Evolutionary conservation across 225 moss, liverwort and hornwort genomes (phyloP).

Genomic region (Physcomitrellopsis africana): DNA sequence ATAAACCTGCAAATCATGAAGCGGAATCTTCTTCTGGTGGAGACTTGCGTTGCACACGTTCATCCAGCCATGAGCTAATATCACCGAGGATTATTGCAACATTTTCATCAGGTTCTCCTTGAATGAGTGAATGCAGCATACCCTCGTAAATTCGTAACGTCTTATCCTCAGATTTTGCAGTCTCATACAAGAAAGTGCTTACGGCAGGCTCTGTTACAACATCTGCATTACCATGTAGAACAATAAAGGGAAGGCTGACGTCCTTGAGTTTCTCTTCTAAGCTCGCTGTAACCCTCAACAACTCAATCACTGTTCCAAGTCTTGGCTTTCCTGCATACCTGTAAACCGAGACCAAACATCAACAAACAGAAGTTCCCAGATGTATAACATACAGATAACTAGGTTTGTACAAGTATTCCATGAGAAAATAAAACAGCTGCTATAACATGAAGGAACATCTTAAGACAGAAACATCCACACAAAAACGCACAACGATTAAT

Average conservation of each 20-base stretch:
- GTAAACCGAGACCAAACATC: constrained; percentile 19
- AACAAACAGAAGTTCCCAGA: not conserved
- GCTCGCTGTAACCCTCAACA: constrained; percentile 66
- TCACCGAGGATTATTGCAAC: constrained; percentile 81
- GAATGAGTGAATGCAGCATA: constrained; percentile 89
- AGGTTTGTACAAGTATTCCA: not conserved
- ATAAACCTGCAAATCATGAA: not conserved
- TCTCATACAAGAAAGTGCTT: constrained; percentile 71
- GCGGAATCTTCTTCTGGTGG: not conserved
- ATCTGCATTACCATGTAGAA: constrained; percentile 87
- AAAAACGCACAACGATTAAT: not conserved
- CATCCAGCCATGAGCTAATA: constrained; percentile 74
- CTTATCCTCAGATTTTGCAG: constrained; percentile 78
- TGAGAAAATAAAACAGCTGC: not conserved
- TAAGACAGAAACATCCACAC: not conserved
- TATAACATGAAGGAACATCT: not conserved
- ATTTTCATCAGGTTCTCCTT: constrained; percentile 87
- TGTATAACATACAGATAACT: not conserved
- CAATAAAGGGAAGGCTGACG: constrained; percentile 77
- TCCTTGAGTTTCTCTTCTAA: constrained; percentile 77
- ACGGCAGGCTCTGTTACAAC: constrained; percentile 90
- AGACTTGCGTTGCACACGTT: constrained; percentile 54
- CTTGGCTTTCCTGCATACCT: constrained; percentile 92
- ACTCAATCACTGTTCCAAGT: constrained; percentile 80
- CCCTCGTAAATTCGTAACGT: constrained; percentile 77